These are phyloP conservation scores for Besnoitia besnoiti DNA, from an alignment of 169 alveolate species.

Conservation along the genomic window DNA sequence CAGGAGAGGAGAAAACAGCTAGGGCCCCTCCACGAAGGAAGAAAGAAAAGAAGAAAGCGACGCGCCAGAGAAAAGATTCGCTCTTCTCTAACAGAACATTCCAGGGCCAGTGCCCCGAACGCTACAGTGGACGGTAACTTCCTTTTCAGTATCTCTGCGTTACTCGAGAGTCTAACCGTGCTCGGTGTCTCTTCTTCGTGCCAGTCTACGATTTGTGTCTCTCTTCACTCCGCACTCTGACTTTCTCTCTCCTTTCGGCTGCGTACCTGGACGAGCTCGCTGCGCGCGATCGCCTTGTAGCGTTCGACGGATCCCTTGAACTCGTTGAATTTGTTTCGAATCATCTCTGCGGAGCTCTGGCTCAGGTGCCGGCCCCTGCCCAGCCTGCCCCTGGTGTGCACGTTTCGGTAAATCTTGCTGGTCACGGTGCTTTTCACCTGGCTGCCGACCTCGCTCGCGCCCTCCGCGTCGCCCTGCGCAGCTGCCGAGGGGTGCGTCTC, in stretches of 20 bases:
- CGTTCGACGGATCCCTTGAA: not conserved
- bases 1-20: no score
- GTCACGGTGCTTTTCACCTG: conserved; percentile 30
- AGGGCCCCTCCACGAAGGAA: no score
- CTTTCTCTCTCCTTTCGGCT: not conserved
- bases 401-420: conserved; percentile 3
- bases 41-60: no score
- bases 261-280: conserved; percentile 20
- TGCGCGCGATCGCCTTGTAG: conserved; percentile 23
- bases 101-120: no score
- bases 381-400: not conserved
- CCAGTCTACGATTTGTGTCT: not conserved
- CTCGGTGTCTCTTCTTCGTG: no score
- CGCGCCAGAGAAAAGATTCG: no score
- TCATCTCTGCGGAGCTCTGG: not conserved
- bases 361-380: conserved; percentile 24
- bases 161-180: no score
- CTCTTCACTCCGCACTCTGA: not conserved
- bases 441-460: conserved; percentile 21
- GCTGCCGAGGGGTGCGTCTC: no score
- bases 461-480: not conserved
- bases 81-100: no score
- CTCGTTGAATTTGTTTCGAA: not conserved
- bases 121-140: no score
- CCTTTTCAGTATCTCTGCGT: no score